Evolutionary conservation across 1,284 basidiomycete species (phyloP), one percentile per base, ranked within the genome.

Genomic region (Somion occarium): DNA sequence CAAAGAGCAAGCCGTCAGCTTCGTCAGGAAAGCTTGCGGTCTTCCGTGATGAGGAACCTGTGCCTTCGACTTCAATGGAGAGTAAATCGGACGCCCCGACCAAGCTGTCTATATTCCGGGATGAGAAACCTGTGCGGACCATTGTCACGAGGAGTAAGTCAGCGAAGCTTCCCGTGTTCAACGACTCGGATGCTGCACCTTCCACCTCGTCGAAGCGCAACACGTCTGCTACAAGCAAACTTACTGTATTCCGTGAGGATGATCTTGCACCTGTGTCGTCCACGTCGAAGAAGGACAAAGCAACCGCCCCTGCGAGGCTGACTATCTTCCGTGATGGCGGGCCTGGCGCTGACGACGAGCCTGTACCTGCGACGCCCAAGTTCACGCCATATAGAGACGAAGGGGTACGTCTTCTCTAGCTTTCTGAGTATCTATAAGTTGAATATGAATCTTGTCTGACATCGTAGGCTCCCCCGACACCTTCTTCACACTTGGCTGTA

Each of bases 331-430:
- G 54, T 25, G 48, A 61, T 22, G 58, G 63, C 47, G 56, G 54
- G 44, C 49, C 57, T 43, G 30, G 19, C 20, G 47, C 56, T 13
- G 25, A 24, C 18, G 11, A 27, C 53, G 57, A 49, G 55, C 48
- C 49, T 3, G 60, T 64, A 18, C 72, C 76, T 41, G 67, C 71
- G 13, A 80, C 78, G 18, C 75, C 82, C 26, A 79, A 69, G 53
- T 87, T 89, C 59, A 77, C 69, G 44, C 86, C 86, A 13, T 88
- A 83, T 65, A 71, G 76, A 53, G 86, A 88, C 58, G 82, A 85
- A 18, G 64, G 63, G 66, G 83, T 85, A 60, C 65, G 73, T 58
- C 7, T 45, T 18, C 37, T 27, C 45, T 51, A 48, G 59, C 3
- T 23, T 12, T 42, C 1, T 15, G 27, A 13, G 42, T 23, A 22